These are phyloP conservation scores for Crassisporium funariophilum DNA, from an alignment of 768 basidiomycete genomes.

Conservation along the genomic window DNA sequence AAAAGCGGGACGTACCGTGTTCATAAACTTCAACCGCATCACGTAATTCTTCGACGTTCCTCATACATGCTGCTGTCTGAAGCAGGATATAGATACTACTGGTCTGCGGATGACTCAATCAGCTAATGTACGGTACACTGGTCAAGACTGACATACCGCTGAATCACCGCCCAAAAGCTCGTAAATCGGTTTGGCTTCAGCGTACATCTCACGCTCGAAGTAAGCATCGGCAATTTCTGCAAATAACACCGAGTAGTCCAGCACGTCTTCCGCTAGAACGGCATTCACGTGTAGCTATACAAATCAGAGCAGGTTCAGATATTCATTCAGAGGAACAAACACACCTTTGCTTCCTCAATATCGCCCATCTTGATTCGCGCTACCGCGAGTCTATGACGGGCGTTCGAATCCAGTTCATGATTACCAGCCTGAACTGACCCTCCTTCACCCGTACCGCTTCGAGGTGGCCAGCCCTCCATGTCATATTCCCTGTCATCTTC, in stretches of 20 bases:
- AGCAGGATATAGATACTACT: constrained; percentile 70
- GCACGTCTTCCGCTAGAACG: constrained; percentile 69
- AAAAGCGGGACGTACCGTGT: constrained; percentile 54
- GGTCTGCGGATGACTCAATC: constrained; percentile 47
- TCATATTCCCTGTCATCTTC: constrained; percentile 93
- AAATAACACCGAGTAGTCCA: constrained; percentile 79
- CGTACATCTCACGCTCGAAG: constrained; percentile 73
- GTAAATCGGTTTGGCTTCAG: constrained; percentile 79
- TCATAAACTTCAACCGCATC: constrained; percentile 85
- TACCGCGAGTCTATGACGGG: constrained; percentile 82
- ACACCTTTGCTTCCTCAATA: constrained; percentile 78
- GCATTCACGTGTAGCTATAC: constrained; percentile 74
- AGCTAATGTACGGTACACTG: not conserved
- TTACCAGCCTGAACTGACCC: constrained; percentile 57
- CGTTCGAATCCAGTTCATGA: constrained; percentile 70
- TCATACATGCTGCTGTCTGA: constrained; percentile 81
- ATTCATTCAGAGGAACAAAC: constrained; percentile 16
- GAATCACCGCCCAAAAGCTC: constrained; percentile 75
- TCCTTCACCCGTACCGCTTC: constrained; percentile 32
- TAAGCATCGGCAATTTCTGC: constrained; percentile 86
- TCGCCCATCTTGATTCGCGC: constrained; percentile 82
- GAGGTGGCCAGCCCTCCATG: constrained; percentile 32
- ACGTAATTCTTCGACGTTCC: constrained; percentile 70
- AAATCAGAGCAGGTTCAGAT: not conserved
- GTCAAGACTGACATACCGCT: constrained; percentile 47